Evolutionary conservation across 306 rosid genomes (phyloP).

Genomic region (Styphnolobium japonicum): DNA sequence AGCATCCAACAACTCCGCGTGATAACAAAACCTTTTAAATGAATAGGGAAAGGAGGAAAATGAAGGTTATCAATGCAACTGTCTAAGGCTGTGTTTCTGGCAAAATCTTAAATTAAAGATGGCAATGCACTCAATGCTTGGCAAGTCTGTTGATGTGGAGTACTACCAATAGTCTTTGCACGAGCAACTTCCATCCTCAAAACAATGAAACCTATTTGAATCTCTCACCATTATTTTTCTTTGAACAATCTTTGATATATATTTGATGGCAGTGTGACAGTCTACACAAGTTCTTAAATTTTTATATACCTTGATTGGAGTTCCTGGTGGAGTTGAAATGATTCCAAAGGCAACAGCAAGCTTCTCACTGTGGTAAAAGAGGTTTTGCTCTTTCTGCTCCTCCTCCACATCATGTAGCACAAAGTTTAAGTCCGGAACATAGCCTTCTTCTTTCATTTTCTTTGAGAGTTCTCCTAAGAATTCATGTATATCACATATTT

Average conservation of each 20-base stretch:
- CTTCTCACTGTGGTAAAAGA: slow-evolving; percentile 67
- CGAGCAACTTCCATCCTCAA: slow-evolving; percentile 55
- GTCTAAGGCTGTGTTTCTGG: neutral
- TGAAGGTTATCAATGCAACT: neutral
- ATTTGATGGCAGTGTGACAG: slow-evolving; percentile 61
- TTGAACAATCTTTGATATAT: slow-evolving; percentile 43
- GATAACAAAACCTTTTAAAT: neutral
- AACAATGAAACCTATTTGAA: slow-evolving; percentile 73
- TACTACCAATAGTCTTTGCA: slow-evolving; percentile 58
- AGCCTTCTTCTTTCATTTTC: slow-evolving; percentile 69
- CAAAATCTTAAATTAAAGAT: neutral
- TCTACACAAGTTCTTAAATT: slow-evolving; percentile 73
- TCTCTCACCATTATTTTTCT: slow-evolving; percentile 57
- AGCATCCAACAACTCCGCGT: neutral
- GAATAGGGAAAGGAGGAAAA: neutral
- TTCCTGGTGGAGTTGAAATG: slow-evolving; percentile 61
- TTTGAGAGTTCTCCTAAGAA: slow-evolving; percentile 44
- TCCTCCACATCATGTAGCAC: slow-evolving; percentile 65
- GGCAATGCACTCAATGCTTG: neutral
- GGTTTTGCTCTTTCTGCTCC: slow-evolving; percentile 69
- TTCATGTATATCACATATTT: slow-evolving; percentile 49
- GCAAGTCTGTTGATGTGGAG: neutral
- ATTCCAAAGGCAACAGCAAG: slow-evolving; percentile 72
- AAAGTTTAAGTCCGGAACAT: slow-evolving; percentile 64
- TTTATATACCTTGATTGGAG: slow-evolving; percentile 57